phyloP scores from a whole-genome alignment of 2,329 filamentous ascomycete genomes.

The Trichoderma sp. region DNA sequence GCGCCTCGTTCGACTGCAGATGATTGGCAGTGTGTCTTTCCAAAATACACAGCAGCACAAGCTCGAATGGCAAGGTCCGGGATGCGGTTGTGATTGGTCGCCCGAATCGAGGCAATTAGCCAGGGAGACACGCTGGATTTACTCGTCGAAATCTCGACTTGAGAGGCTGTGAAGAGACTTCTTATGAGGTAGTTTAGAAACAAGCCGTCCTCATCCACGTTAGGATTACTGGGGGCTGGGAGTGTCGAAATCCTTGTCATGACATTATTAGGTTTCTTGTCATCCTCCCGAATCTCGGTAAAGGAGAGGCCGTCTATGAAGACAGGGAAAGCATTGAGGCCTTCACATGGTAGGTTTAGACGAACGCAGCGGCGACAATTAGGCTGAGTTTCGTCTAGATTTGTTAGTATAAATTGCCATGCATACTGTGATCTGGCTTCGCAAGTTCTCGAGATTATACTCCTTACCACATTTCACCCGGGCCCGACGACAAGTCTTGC shows the following conservation, averaged over 20 bases:
- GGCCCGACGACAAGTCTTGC: slow-evolving; percentile 6
- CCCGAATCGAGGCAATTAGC: neutral
- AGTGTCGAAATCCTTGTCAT: neutral
- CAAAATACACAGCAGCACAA: slow-evolving; percentile 6
- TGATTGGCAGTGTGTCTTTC: neutral
- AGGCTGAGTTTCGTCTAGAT: neutral
- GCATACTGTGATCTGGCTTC: neutral
- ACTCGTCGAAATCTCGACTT: neutral
- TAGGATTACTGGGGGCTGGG: neutral
- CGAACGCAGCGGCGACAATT: neutral
- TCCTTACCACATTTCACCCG: slow-evolving; percentile 9
- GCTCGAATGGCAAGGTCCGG: slow-evolving; percentile 1
- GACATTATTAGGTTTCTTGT: neutral
- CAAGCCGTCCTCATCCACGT: neutral
- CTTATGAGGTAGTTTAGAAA: neutral
- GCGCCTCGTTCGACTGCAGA: neutral
- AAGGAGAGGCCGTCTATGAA: neutral
- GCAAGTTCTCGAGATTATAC: neutral
- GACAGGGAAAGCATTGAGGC: neutral
- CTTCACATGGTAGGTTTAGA: neutral
- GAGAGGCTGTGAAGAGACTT: neutral
- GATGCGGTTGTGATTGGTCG: neutral
- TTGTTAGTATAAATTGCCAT: neutral
- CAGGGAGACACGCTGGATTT: neutral
- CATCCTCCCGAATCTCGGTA: neutral